Conservation (phyloP, 2,329 filamentous ascomycete genomes). For the Calonectria pseudoreteaudii region DNA sequence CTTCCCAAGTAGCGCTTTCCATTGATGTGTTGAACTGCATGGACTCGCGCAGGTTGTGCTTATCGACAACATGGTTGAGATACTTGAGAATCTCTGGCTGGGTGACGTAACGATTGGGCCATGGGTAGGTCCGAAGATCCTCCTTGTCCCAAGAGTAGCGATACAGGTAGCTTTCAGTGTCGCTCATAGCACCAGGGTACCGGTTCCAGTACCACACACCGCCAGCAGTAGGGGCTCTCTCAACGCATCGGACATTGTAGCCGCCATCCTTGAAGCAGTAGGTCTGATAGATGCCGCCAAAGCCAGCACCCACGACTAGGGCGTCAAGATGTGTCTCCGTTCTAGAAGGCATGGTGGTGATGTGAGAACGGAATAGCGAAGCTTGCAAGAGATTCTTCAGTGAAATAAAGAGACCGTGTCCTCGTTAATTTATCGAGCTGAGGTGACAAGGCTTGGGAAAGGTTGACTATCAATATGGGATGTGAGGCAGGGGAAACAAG, state of each 20-base stretch:
- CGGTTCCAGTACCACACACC: slow-evolving; percentile 28
- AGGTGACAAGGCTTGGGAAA: no score
- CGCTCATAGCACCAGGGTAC: slow-evolving; percentile 29
- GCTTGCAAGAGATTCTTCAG: no score
- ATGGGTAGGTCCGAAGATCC: slow-evolving; percentile 21
- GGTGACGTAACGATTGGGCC: slow-evolving; percentile 21
- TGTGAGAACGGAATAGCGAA: no score
- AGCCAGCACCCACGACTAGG: slow-evolving; percentile 23
- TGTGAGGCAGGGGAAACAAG: no score
- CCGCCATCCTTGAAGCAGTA: background rate
- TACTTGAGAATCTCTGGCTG: slow-evolving; percentile 29
- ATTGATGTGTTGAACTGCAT: slow-evolving; percentile 55
- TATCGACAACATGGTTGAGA: slow-evolving; percentile 22
- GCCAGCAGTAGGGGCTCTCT: slow-evolving; percentile 15
- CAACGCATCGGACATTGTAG: slow-evolving; percentile 10
- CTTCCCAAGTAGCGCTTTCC: slow-evolving; percentile 47
- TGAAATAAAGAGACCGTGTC: no score
- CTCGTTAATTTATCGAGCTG: no score
- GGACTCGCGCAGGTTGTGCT: slow-evolving; percentile 43
- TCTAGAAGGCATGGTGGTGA: no score
- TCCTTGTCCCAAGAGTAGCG: slow-evolving; percentile 30
- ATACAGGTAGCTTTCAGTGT: slow-evolving; percentile 26
- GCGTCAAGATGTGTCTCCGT: background rate
- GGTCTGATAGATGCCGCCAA: slow-evolving; percentile 24
- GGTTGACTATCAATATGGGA: no score